phyloP scores from a whole-genome alignment of 2,329 filamentous ascomycete genomes.

The Biscogniauxia mediterranea region DNA sequence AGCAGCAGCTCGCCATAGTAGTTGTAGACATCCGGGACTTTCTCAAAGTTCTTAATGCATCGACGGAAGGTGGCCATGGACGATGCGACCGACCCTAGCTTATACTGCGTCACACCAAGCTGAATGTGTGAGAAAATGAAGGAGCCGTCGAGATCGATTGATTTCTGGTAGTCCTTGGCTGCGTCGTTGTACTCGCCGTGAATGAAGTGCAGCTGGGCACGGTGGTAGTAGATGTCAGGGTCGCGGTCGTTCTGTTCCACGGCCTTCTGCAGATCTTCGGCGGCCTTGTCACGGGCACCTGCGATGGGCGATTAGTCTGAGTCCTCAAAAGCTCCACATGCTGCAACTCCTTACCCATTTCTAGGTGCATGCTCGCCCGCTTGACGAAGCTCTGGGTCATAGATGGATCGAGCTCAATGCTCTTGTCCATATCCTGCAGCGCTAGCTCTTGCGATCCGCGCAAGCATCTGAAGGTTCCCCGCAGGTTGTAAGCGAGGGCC shows the following conservation, averaged over 20 bases:
- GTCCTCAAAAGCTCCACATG: background rate
- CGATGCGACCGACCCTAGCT: slow-evolving; percentile 96
- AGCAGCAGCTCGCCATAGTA: slow-evolving; percentile 97
- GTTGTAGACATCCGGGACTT: slow-evolving; percentile 97
- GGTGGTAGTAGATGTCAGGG: slow-evolving; percentile 98
- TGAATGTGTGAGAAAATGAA: slow-evolving; percentile 99
- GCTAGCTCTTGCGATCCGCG: slow-evolving; percentile 84
- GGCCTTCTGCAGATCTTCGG: slow-evolving; percentile 83
- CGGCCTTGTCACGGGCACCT: slow-evolving; percentile 83
- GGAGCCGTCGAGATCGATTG: slow-evolving; percentile 89
- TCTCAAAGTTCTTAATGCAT: slow-evolving; percentile 97
- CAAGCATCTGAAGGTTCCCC: slow-evolving; percentile 92
- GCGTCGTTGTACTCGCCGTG: slow-evolving; percentile 89
- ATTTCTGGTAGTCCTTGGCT: slow-evolving; percentile 98
- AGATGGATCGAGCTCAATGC: slow-evolving; percentile 81
- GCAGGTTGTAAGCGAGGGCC: slow-evolving; percentile 92
- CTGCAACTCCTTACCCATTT: slow-evolving; percentile 63
- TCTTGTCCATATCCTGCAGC: slow-evolving; percentile 83
- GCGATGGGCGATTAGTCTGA: slow-evolving; percentile 11
- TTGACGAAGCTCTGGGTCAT: slow-evolving; percentile 98
- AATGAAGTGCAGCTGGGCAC: slow-evolving; percentile 97
- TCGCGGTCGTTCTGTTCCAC: slow-evolving; percentile 82
- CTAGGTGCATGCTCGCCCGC: slow-evolving; percentile 95
- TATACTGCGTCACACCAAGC: slow-evolving; percentile 98
- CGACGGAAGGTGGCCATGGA: slow-evolving; percentile 98